Conservation (phyloP, 805 yeast genomes). For the Candida boidinii region DNA sequence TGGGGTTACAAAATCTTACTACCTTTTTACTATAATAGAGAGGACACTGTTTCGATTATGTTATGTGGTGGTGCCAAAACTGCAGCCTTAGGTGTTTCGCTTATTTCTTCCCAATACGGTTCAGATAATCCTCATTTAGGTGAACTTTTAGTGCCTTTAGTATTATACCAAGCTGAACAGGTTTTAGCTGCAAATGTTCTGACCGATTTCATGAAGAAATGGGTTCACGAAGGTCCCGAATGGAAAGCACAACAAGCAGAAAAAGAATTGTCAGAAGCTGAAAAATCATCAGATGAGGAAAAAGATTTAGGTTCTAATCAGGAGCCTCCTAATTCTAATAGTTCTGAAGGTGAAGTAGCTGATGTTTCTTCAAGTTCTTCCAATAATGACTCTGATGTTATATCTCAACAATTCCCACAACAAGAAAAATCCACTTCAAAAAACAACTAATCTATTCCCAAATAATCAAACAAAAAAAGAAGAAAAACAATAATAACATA, state of each 20-base stretch:
- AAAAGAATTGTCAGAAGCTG: conserved; percentile 2
- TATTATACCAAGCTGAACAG: conserved; percentile 81
- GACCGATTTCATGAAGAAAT: conserved; percentile 55
- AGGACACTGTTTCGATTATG: conserved; percentile 73
- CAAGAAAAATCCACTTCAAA: no score
- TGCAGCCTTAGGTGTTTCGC: conserved; percentile 84
- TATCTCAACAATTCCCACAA: no score
- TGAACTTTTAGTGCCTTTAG: conserved; percentile 68
- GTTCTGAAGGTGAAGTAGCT: no score
- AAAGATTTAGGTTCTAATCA: no score
- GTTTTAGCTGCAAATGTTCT: conserved; percentile 73
- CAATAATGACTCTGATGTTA: no score
- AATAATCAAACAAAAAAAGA: no score
- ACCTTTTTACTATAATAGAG: conserved; percentile 64
- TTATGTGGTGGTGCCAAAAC: conserved; percentile 91
- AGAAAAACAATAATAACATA: no score
- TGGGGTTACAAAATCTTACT: conserved; percentile 33
- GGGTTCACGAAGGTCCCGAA: conserved; percentile 41
- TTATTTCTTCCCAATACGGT: conserved; percentile 61
- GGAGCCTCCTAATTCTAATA: no score
- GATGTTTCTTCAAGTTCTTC: no score
- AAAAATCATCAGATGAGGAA: background rate
- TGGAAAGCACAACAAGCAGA: conserved; percentile 3
- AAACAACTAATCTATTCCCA: no score
- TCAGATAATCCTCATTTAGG: conserved; percentile 53